Evolutionary conservation across 2,329 filamentous ascomycete species (phyloP).

Genomic region (Botrytis fragariae): DNA sequence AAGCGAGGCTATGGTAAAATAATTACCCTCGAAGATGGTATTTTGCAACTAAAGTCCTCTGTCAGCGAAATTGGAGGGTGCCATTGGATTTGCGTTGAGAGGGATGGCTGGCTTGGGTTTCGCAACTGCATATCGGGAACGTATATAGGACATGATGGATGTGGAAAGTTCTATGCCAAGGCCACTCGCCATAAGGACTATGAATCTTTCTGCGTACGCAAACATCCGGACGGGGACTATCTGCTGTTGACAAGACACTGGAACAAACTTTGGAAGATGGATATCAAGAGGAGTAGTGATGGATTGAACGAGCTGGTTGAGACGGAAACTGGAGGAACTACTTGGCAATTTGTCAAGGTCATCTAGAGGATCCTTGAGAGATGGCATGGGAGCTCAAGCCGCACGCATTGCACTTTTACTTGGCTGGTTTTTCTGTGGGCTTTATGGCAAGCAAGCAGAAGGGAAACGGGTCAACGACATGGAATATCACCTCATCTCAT

Average conservation of each 20-base stretch:
- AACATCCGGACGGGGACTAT: not conserved
- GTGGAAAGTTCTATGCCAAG: not conserved
- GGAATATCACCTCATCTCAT: too few species aligned
- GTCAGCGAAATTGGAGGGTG: not conserved
- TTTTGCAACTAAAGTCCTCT: not conserved
- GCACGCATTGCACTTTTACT: too few species aligned
- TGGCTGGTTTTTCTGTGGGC: too few species aligned
- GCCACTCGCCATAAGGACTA: not conserved
- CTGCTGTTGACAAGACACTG: not conserved
- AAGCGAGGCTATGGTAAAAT: not conserved
- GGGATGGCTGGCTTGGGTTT: not conserved
- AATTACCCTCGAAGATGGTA: not conserved
- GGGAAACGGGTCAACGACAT: too few species aligned
- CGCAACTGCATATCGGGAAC: not conserved
- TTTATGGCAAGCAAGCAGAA: too few species aligned
- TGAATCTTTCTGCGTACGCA: not conserved
- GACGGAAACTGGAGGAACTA: not conserved
- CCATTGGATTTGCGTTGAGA: not conserved
- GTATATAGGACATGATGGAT: not conserved
- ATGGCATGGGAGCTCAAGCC: too few species aligned
- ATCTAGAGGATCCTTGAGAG: too few species aligned
- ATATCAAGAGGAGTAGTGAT: not conserved
- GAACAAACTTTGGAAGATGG: not conserved
- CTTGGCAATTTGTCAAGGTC: not conserved
- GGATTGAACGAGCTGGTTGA: not conserved